Conservation (phyloP, 495 filamentous ascomycete species). For the Niebla homalea region DNA sequence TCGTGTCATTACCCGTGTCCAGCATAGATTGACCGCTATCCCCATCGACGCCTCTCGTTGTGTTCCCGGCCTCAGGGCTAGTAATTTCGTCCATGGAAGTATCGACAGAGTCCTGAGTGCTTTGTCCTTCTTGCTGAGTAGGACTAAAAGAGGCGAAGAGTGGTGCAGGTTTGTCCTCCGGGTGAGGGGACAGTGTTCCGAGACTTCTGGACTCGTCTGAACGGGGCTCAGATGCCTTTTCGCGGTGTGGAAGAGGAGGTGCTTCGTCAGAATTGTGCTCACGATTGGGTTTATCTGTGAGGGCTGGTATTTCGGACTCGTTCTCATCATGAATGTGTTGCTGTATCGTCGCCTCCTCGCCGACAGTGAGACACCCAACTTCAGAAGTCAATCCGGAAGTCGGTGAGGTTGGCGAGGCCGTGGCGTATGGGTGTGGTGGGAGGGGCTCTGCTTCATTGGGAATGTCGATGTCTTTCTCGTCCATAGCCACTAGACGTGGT, state of each 20-base stretch:
- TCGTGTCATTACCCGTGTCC: slow-evolving; percentile 22
- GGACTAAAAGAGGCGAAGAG: slow-evolving; percentile 35
- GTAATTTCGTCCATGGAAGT: slow-evolving; percentile 7
- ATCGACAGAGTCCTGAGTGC: neutral
- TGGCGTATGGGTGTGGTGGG: slow-evolving; percentile 7
- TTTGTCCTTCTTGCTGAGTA: slow-evolving; percentile 14
- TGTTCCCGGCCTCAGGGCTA: slow-evolving; percentile 18
- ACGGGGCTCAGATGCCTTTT: slow-evolving; percentile 8
- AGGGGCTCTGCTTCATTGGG: slow-evolving; percentile 10
- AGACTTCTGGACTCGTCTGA: slow-evolving; percentile 7
- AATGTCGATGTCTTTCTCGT: slow-evolving; percentile 19
- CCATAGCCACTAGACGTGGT: slow-evolving; percentile 34
- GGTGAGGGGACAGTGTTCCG: slow-evolving; percentile 34
- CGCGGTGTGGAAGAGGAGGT: slow-evolving; percentile 15
- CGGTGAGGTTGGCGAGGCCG: slow-evolving; percentile 31
- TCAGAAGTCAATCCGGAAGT: slow-evolving; percentile 37
- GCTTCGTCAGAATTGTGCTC: slow-evolving; percentile 6
- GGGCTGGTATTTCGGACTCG: slow-evolving; percentile 1
- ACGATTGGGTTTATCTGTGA: neutral
- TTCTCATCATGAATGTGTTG: slow-evolving; percentile 8
- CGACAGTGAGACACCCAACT: slow-evolving; percentile 39
- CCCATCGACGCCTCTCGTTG: slow-evolving; percentile 17
- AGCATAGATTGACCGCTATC: slow-evolving; percentile 18
- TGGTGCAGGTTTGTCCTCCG: slow-evolving; percentile 57
- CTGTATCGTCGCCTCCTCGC: slow-evolving; percentile 29